Evolutionary conservation across 352 stramenopile species (phyloP), one percentile per base, ranked within the genome.

Genomic region (Pythium aristosporum): DNA sequence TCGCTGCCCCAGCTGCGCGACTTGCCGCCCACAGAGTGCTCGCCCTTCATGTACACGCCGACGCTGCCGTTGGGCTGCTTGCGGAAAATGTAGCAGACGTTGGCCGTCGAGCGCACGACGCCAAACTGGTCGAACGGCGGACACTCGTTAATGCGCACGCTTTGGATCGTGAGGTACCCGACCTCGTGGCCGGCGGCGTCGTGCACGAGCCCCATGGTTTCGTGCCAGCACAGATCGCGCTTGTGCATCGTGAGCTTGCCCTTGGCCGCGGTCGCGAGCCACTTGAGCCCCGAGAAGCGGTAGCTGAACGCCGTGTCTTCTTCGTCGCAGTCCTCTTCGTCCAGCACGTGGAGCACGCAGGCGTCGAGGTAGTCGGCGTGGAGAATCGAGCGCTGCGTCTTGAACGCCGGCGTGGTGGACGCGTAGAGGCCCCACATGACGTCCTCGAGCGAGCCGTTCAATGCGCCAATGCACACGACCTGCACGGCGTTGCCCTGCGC

Each of bases 11-110:
- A 91, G 61, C 64, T 85, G 37, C 77, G 71, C 15, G 76, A 74
- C 55, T 87, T 88, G 42, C 82, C 80, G 30, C 78, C 77, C 4
- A 87, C 74, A 2, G 58, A 49, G 60, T 87, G 77, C 46, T 75
- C 67, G 10, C 82, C 82, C 30, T 73, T 81, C 82, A 91, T 88
- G 55, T 86, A 91, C 25, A 91, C 75, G 20, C 67, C 67, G 36
- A 87, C 80, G 32, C 52, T 68, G n/a, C 73, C 76, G 46, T 87
- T 80, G 0, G 72, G 67, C 13, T 82, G 71, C 28, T 74, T 66
- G 4, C 75, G 78, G 63, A 88, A 91, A 51, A 85, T 68, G 71
- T 88, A 89, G 67, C 79, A 88, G n/a, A 86, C 77, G 1, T 75
- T 74, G 1, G 79, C 71, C 7, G 59, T 75, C 23, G 79, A 82